These are phyloP conservation scores for Nymphaea colorata DNA, from an alignment of 164 flowering plant species.

Conservation along the genomic window DNA sequence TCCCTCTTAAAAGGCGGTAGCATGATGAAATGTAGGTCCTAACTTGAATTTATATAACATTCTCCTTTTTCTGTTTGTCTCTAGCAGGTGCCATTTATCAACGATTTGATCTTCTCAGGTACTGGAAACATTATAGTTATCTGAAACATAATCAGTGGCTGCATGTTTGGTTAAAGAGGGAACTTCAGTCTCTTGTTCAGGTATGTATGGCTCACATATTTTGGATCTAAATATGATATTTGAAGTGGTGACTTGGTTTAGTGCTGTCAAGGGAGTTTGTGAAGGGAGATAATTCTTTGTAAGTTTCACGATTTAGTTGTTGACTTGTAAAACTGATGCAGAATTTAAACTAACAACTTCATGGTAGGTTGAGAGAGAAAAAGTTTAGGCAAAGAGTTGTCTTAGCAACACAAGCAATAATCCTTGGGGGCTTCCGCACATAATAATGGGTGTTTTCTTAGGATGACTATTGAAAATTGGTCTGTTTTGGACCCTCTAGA, in stretches of 20 bases:
- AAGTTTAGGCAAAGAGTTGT: too few species aligned
- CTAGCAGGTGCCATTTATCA: background rate
- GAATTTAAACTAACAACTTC: background rate
- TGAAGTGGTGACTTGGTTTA: background rate
- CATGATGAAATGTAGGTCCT: background rate
- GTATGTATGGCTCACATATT: background rate
- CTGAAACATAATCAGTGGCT: background rate
- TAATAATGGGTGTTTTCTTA: too few species aligned
- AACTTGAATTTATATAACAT: background rate
- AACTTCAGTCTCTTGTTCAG: background rate
- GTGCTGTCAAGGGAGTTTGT: background rate
- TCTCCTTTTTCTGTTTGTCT: background rate
- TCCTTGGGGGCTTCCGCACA: too few species aligned
- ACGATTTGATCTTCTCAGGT: background rate
- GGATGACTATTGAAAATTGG: too few species aligned
- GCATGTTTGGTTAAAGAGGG: slow-evolving; percentile 1
- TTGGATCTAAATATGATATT: background rate
- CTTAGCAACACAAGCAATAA: too few species aligned
- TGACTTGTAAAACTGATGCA: background rate
- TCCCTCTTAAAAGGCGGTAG: background rate
- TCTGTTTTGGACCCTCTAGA: too few species aligned
- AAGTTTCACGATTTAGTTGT: background rate
- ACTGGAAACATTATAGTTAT: background rate
- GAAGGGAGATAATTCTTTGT: background rate
- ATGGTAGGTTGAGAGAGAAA: too few species aligned